Percentiles rank a stretch among this genome's conserved stretches.
These are phyloP conservation scores for Pachysolen tannophilus DNA, from an alignment of 805 yeast species.

Conservation along the genomic window DNA sequence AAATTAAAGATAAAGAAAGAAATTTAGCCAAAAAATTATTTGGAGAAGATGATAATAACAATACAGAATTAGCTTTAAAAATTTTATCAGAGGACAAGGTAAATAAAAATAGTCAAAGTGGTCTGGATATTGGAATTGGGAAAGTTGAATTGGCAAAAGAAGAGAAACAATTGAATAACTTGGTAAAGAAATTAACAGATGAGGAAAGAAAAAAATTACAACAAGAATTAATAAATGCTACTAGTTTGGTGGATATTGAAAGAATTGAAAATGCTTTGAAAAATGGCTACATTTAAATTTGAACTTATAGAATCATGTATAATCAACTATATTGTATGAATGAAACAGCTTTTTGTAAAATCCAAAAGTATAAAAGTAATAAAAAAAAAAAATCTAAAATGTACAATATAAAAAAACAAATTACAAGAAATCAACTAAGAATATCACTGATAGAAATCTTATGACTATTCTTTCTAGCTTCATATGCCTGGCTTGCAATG, in stretches of 20 bases:
- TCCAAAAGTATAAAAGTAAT: too few species aligned
- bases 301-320: neutral
- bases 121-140: conserved; percentile 8
- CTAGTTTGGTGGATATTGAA: conserved; percentile 67
- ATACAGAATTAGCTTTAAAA: conserved; percentile 23
- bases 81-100: conserved; percentile 18
- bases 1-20: conserved; percentile 51
- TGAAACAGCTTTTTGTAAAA: too few species aligned
- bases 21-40: conserved; percentile 33
- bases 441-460: neutral
- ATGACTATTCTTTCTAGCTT: too few species aligned
- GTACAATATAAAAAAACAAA: too few species aligned
- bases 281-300: conserved; percentile 21
- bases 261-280: conserved; percentile 50
- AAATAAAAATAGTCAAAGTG: too few species aligned
- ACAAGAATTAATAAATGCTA: conserved; percentile 50
- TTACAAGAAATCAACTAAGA: neutral
- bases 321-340: neutral
- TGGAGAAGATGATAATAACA: conserved; percentile 21
- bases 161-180: conserved; percentile 8
- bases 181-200: conserved; percentile 38
- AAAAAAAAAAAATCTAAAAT: too few species aligned
- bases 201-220: conserved; percentile 46
- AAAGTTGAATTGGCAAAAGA: conserved; percentile 11
- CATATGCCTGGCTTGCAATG: too few species aligned